Base-by-base conservation (phyloP, 805 yeast genomes). In the Starmerella asiatica region DNA sequence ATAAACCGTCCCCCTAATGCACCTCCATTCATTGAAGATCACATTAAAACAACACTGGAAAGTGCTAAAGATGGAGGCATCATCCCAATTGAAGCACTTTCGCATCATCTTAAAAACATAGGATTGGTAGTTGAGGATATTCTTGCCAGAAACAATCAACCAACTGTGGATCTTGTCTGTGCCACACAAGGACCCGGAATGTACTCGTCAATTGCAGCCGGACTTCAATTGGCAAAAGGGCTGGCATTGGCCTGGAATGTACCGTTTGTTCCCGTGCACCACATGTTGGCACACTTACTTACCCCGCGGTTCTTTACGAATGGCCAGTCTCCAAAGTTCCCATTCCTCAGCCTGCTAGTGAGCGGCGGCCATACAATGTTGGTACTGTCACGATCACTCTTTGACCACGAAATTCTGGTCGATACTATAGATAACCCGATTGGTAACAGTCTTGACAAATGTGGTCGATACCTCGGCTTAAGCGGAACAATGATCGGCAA, bases 151-250 rank as follows among this genome's bases (percentile, higher is more conserved):
- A 46, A 55, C 40, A 32, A 53, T 46, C 23, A 44, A 9, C 46
- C 60, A 52, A 34, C 59, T 64, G 50, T 57, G 0, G 94, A 82
- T 55, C 55, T 91, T 34, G 70, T 91, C 1, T 80, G 94, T 57
- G 94, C 79, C 4, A 91, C 98, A 0, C 63, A 94, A 48, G 98
- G 98, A 0, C 98, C 98, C 0, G 98, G 98, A 0, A 84, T 91
- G 95, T 71, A 76, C 7, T 95, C 96, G 0, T 79, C 93, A 0
- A 63, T 91, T 12, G 70, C 83, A 8, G 78, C 83, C 0, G 93
- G 96, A 1, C 64, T 80, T 19, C 91, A 81, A 52, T 60, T 83
- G 30, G 94, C 93, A 0, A 79, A 83, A 51, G 98, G 97, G 0
- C 62, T 91, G 11, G 63, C 85, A 1, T 61, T 79, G 0, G 96